Evolutionary conservation across 352 stramenopile genomes (phyloP).

Genomic region (Elongisporangium undulatum): DNA sequence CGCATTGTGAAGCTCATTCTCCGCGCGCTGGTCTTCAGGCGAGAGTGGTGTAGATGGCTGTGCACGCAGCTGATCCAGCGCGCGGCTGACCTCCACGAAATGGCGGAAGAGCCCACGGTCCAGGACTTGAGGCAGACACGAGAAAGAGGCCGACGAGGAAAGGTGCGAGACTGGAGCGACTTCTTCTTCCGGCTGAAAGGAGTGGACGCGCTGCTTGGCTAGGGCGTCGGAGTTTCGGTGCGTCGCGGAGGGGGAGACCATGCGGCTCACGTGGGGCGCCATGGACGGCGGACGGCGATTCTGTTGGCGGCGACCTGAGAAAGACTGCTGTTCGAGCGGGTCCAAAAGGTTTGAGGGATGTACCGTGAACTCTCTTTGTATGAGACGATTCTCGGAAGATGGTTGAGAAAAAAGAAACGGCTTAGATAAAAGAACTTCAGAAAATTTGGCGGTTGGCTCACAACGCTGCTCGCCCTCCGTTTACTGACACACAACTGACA

Average conservation of each 20-base stretch:
- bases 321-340: not conserved
- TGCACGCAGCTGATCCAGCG: conserved; percentile 33
- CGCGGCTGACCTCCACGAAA: conserved; percentile 49
- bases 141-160: not conserved
- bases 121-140: conserved; percentile 24
- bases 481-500: not conserved
- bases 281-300: not conserved
- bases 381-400: not conserved
- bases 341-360: not conserved
- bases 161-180: not conserved
- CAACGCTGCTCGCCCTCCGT: not conserved
- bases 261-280: not conserved
- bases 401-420: too few species aligned
- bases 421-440: not conserved
- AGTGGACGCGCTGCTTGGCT: not conserved
- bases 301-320: not conserved
- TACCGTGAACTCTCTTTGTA: not conserved
- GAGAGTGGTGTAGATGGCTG: conserved; percentile 30
- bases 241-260: not conserved
- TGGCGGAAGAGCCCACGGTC: conserved; percentile 54
- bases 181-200: not conserved
- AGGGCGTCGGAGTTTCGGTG: not conserved
- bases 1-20: conserved; percentile 31
- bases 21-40: conserved; percentile 7
- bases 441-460: not conserved